Evolutionary conservation across 2,329 filamentous ascomycete genomes (phyloP).

Genomic region (Nemania sp.): DNA sequence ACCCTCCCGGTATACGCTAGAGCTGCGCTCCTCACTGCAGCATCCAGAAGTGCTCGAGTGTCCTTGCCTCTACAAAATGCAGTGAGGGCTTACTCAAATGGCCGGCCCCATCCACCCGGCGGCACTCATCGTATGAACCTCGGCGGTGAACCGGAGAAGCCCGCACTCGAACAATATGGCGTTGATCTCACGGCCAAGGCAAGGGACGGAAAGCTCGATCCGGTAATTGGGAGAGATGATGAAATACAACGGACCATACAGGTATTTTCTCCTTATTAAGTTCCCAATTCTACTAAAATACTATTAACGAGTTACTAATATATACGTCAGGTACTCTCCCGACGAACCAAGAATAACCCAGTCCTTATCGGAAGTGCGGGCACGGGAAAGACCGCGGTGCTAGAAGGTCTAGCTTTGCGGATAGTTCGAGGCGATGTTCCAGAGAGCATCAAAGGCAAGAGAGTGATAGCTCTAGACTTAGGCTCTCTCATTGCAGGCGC

Average conservation of each 20-base stretch:
- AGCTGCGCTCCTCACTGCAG: slow-evolving; percentile 42
- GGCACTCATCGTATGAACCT: slow-evolving; percentile 96
- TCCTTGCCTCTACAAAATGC: slow-evolving; percentile 38
- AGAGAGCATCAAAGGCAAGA: slow-evolving; percentile 94
- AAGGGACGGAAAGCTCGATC: slow-evolving; percentile 90
- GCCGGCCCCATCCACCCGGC: slow-evolving; percentile 86
- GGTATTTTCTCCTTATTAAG: slow-evolving; percentile 72
- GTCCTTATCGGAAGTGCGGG: slow-evolving; percentile 93
- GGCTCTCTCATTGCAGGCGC: slow-evolving; percentile 95
- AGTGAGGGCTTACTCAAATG: slow-evolving; percentile 72
- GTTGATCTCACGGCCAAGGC: slow-evolving; percentile 89
- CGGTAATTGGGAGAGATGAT: slow-evolving; percentile 90
- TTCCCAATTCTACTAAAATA: too few species aligned
- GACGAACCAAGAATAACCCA: slow-evolving; percentile 95
- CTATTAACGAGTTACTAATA: too few species aligned
- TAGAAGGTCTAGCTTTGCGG: slow-evolving; percentile 89
- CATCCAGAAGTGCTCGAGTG: slow-evolving; percentile 36
- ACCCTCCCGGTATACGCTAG: slow-evolving; percentile 43
- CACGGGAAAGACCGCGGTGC: slow-evolving; percentile 92
- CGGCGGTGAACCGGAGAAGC: slow-evolving; percentile 78
- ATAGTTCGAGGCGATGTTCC: slow-evolving; percentile 95
- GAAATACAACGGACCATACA: slow-evolving; percentile 97
- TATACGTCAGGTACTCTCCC: slow-evolving; percentile 79
- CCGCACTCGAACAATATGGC: slow-evolving; percentile 90
- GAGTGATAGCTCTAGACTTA: slow-evolving; percentile 87